Evolutionary conservation across 805 yeast genomes (phyloP).

Genomic region (Saccharomycodes ludwigii): DNA sequence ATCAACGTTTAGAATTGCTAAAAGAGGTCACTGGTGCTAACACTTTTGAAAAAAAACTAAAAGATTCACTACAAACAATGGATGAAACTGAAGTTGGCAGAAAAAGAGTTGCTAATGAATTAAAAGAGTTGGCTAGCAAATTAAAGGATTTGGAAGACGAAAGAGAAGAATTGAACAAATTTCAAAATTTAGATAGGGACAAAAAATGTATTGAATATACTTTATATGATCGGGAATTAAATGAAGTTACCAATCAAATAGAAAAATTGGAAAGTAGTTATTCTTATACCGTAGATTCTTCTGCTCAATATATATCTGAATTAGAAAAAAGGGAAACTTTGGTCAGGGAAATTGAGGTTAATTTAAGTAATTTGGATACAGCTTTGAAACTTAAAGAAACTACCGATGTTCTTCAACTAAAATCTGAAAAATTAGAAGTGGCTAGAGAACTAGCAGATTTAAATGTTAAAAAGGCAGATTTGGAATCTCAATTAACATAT

Average conservation of each 20-base stretch:
- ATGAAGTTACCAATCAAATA: conserved; percentile 44
- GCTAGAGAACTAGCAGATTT: conserved; percentile 36
- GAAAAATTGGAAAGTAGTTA: conserved; percentile 51
- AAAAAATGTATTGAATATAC: conserved; percentile 66
- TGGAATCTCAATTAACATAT: conserved; percentile 25
- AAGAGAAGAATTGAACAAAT: conserved; percentile 58
- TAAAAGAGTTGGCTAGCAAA: conserved; percentile 57
- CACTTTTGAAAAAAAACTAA: conserved; percentile 71
- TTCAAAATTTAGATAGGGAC: conserved; percentile 52
- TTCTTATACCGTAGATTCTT: conserved; percentile 35
- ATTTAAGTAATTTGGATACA: conserved; percentile 35
- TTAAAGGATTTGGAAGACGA: conserved; percentile 72
- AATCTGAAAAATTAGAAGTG: conserved; percentile 21
- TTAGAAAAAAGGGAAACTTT: conserved; percentile 49
- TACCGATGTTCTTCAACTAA: conserved; percentile 46
- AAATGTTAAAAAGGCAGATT: conserved; percentile 33
- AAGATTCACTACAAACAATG: conserved; percentile 75
- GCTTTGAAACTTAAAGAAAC: conserved; percentile 34
- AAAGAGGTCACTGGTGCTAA: conserved; percentile 94
- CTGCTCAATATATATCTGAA: conserved; percentile 40
- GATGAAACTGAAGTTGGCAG: conserved; percentile 54
- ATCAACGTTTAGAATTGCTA: conserved; percentile 63
- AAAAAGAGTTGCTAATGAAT: conserved; percentile 61
- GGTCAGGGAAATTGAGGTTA: conserved; percentile 32
- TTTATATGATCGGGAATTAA: conserved; percentile 64